Base-by-base conservation (phyloP, 2,329 filamentous ascomycete genomes). In the Pezicula rhizophila region DNA sequence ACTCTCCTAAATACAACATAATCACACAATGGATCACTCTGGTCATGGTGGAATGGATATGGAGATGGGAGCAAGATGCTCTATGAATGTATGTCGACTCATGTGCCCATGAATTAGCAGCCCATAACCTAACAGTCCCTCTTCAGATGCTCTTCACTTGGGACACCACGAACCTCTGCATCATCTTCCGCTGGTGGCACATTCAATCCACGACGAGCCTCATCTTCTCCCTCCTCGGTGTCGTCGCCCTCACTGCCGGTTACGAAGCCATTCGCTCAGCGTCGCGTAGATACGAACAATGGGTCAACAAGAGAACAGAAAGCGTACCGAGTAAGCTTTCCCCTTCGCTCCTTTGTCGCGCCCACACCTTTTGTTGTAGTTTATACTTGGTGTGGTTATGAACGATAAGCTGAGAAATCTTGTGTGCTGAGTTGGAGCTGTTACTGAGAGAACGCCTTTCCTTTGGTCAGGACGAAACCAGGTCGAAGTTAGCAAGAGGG, bases 111-210 rank as follows among this genome's bases (percentile, higher is more conserved):
- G 38, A 11, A 46, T 20, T n/a, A 40, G 38, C 33, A 31, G 17
- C 42, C 44, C 17, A 42, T 28, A 8, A 41, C 23, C 46, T 45
- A 17, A 45, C 45, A 31, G 23, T 34, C 12, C 31, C 31, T 31
- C 5, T 33, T 38, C 59, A 96, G 90, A 97, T 96, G 92, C 82
- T 97, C 58, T 99, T 99, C 75, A 97, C 90, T 53, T 99, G 92
- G 92, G 82, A 90, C 67, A 92, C 91, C 2, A 80, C 77, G 49
- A 87, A 97, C 71, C 88, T 99, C 56, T 99, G 93, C 78, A 95
- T 99, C 69, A 81, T 99, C 68, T 99, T 97, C 76, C 79, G 78
- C 60, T 82, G 84, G 70, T 99, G 93, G 93, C 91, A 88, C 70
- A 72, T 99, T 68, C 83, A 78, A 53, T 83, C 84, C 52, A 83